Conservation (phyloP, 495 filamentous ascomycete species). For the Hypoxylon trugodes region DNA sequence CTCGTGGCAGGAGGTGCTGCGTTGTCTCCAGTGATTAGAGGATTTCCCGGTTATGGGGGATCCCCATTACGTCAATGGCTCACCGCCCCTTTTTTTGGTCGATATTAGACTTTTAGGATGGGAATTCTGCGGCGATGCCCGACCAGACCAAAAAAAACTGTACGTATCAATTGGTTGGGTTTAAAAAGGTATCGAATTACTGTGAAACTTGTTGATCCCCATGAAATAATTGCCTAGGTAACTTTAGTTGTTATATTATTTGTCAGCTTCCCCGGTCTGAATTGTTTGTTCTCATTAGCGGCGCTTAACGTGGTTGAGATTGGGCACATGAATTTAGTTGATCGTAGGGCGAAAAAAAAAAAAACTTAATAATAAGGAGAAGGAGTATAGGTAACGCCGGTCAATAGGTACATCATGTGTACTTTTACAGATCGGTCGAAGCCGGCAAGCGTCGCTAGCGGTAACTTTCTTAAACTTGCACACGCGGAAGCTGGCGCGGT, state of each 20-base stretch:
- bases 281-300: conserved; percentile 16
- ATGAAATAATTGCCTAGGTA: neutral
- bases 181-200: conserved; percentile 20
- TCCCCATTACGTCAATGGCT: conserved; percentile 41
- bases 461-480: conserved; percentile 19
- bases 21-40: conserved; percentile 40
- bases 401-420: conserved; percentile 16
- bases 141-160: conserved; percentile 31
- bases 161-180: conserved; percentile 26
- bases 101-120: conserved; percentile 35
- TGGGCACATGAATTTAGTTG: conserved; percentile 6
- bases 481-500: conserved; percentile 28
- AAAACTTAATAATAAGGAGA: neutral
- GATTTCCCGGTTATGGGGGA: conserved; percentile 21
- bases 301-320: conserved; percentile 17
- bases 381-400: neutral
- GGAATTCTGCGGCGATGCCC: conserved; percentile 39
- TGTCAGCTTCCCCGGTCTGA: conserved; percentile 3
- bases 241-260: neutral
- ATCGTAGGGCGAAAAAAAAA: conserved; percentile 4
- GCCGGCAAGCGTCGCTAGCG: conserved; percentile 11
- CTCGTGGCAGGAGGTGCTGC: conserved; percentile 35
- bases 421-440: conserved; percentile 12
- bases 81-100: conserved; percentile 41
- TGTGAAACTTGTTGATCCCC: conserved; percentile 29